Evolutionary conservation across 495 filamentous ascomycete species (phyloP), one percentile per base, ranked within the genome.

Genomic region (Ascodesmis nigricans): DNA sequence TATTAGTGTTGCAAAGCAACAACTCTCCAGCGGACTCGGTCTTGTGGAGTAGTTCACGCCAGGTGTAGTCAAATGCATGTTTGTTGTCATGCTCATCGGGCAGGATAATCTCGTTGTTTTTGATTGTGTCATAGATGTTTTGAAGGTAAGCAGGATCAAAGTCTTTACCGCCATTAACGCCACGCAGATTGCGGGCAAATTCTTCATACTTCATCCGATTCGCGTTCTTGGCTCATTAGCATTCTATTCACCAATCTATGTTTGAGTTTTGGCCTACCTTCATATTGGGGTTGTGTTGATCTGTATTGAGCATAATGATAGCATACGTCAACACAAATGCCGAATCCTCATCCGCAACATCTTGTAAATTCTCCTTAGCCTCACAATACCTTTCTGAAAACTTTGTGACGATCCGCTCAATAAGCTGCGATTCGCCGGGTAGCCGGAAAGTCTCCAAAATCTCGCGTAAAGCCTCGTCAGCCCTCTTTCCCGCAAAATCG

Each of bases 1-100:
- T 69, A 52, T 93, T 99, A 10, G 83, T 92, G 42, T 91, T 66
- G 47, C 82, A 91, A 27, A 90, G 60, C 1, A 72, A 58, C 35
- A 92, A 56, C 30, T 77, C 66, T 14, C 73, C 69, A 13, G 76
- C 65, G 3, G 70, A 70, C 40, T 78, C 71, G 0, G 80, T 72
- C 57, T 95, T 95, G 40, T 87, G 53, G 28, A 93, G 58, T 9
- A 99, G 62, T 53, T 95, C 87, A 50, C 78, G 80, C 87, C 87
- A 99, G 1, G 84, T 82, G 54, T 90, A 83, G 50, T 95, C 87
- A 45, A 93, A 99, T 2, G 82, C 81, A 53, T 90, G 73, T 51
- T 77, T 74, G 51, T 91, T 93, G 46, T 95, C 80, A 53, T 95
- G 87, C 53, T 99, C 87, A 38, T 93, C 84, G 0, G 87, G 87